A percentile compares a stretch with the other conserved stretches of the same genome.
Evolutionary conservation across 345 rosid species (phyloP).

Genomic region (Populus ilicifolia): DNA sequence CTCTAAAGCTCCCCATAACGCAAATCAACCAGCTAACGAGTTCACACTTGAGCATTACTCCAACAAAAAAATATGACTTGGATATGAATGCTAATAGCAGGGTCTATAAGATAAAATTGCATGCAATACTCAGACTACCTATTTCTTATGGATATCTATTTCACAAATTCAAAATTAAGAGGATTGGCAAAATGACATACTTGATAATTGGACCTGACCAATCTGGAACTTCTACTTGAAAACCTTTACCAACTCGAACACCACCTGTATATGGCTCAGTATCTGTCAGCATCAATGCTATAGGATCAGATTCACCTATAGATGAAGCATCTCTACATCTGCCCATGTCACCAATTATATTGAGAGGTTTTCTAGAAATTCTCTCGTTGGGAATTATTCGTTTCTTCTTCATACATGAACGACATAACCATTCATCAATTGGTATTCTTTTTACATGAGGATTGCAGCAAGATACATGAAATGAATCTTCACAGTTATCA

Average conservation of each 20-base stretch:
- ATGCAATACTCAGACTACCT: not conserved
- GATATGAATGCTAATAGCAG: not conserved
- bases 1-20: not conserved
- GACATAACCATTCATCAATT: slow-evolving; percentile 75
- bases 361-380: slow-evolving; percentile 28
- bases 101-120: not conserved
- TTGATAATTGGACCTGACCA: slow-evolving; percentile 63
- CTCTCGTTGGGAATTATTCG: slow-evolving; percentile 31
- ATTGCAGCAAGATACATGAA: slow-evolving; percentile 71
- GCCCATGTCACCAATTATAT: slow-evolving; percentile 28
- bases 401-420: slow-evolving; percentile 62
- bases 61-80: not conserved
- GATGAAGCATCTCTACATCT: slow-evolving; percentile 34
- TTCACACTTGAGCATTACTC: not conserved
- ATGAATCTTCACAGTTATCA: slow-evolving; percentile 79
- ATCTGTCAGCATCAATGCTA: slow-evolving; percentile 53
- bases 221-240: slow-evolving; percentile 83
- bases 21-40: not conserved
- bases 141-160: not conserved
- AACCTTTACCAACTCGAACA: slow-evolving; percentile 74
- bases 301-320: slow-evolving; percentile 32
- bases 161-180: not conserved
- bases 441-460: slow-evolving; percentile 49
- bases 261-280: slow-evolving; percentile 42
- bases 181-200: slow-evolving; percentile 40